Evolutionary conservation across 176 grass and related monocot species (phyloP).

Genomic region (Dactylis glomerata): DNA sequence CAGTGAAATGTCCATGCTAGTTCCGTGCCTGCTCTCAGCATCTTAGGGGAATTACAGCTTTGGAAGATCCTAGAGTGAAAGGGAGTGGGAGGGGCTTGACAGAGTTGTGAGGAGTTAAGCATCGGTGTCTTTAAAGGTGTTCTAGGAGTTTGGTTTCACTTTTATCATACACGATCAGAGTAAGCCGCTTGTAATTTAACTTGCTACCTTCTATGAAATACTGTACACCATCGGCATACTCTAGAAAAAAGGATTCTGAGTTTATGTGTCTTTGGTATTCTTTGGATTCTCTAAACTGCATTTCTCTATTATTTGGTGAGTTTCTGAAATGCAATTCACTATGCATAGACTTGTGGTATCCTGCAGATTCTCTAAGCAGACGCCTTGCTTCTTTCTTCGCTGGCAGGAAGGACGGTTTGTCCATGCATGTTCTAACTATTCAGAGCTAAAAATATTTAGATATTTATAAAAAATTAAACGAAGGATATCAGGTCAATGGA

Average conservation of each 20-base stretch:
- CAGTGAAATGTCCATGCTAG: background rate
- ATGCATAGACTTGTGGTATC: background rate
- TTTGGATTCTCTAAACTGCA: background rate
- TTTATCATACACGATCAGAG: background rate
- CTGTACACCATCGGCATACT: background rate
- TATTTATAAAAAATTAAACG: background rate
- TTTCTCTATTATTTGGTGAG: background rate
- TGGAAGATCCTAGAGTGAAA: background rate
- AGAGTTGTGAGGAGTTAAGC: background rate
- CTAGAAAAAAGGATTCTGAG: background rate
- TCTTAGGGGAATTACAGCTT: background rate
- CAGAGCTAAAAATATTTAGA: background rate
- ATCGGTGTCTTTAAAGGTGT: background rate
- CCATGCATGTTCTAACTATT: no score
- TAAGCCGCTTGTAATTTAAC: no score
- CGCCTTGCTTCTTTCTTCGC: background rate
- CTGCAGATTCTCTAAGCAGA: background rate
- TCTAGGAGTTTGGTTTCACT: background rate
- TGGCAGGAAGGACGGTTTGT: background rate
- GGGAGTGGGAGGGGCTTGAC: background rate
- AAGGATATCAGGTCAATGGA: background rate
- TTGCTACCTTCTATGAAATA: no score
- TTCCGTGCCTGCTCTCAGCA: background rate
- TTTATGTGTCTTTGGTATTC: background rate
- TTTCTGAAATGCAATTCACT: background rate